Base-by-base conservation (phyloP, 352 stramenopile genomes). In the Phytophthora foliorum region DNA sequence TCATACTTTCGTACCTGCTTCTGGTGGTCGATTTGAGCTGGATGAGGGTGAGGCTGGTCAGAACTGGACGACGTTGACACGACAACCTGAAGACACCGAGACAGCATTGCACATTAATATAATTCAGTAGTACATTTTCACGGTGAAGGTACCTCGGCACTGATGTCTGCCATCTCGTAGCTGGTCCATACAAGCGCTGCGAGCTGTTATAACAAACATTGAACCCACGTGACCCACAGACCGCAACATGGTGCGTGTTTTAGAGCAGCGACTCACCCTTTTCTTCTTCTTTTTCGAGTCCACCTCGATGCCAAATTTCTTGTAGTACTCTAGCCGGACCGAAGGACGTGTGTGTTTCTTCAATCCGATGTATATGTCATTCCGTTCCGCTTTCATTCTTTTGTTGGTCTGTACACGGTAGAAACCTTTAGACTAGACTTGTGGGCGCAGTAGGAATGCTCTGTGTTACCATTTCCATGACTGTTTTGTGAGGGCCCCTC, bases 281-380 rank as follows among this genome's bases (percentile, higher is more conserved):
- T 75, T 82, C 57, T 95, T 95, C 75, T 91, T 93, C 65, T 77
- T 90, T 45, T 89, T 91, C 38, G 75, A 84, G 7, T 63, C 50
- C 11, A 53, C 16, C 2, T 78, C 58, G 55, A 93, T 90, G n/a
- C 69, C 63, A 75, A 95, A 82, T 38, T 88, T 77, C 17, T 84
- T 34, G 67, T 92, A 95, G 59, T 92, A 91, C n/a, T 78, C 71
- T 3, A 72, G 44, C 1, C 78, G 78, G 25, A 83, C 75, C 0
- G 72, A 57, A 7, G 44, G 54, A 6, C 55, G 84, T 8, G 82
- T 89, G 48, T 83, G 76, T 2, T 61, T 48, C 58, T 89, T 91
- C 19, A 93, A 69, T 6, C 75, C 65, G n/a, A 77, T 63, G 62
- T 92, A 95, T 17, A 93, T 57, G 24, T 84, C 73, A 5, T 45